phyloP scores from a whole-genome alignment of 2,329 filamentous ascomycete genomes.

The Rachicladosporium sp. region DNA sequence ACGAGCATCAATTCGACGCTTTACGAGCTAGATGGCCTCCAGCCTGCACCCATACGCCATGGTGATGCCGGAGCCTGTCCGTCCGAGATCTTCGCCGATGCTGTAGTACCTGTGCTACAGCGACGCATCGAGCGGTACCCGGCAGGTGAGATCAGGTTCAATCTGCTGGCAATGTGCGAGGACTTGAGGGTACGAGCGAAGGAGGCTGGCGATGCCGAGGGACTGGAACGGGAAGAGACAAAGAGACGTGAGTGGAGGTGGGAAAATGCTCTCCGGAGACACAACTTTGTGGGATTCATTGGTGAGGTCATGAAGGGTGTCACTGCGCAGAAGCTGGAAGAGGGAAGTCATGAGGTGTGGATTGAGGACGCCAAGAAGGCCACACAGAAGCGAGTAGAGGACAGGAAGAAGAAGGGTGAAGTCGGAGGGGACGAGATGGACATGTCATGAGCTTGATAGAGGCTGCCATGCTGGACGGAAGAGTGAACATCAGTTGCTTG shows the following conservation, averaged over 20 bases:
- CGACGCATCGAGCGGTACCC: slow-evolving; percentile 76
- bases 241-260: slow-evolving; percentile 83
- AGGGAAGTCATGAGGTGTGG: slow-evolving; percentile 60
- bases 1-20: slow-evolving; percentile 65
- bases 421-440: slow-evolving; percentile 27
- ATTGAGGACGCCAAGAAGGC: slow-evolving; percentile 53
- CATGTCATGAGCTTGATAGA: slow-evolving; percentile 10
- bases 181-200: slow-evolving; percentile 66
- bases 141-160: slow-evolving; percentile 81
- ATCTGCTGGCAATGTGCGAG: slow-evolving; percentile 80
- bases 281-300: slow-evolving; percentile 95
- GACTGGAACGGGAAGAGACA: slow-evolving; percentile 64
- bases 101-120: slow-evolving; percentile 78
- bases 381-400: slow-evolving; percentile 39
- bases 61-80: slow-evolving; percentile 57
- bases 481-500: slow-evolving; percentile 18
- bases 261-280: slow-evolving; percentile 82
- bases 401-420: slow-evolving; percentile 29
- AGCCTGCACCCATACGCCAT: slow-evolving; percentile 84
- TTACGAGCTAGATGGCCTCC: slow-evolving; percentile 91
- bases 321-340: slow-evolving; percentile 57
- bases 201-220: slow-evolving; percentile 71
- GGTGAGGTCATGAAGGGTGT: slow-evolving; percentile 83
- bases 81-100: slow-evolving; percentile 58
- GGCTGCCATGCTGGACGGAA: slow-evolving; percentile 11